Conservation (phyloP, 352 stramenopile genomes). For the Globisporangium emineosum region DNA sequence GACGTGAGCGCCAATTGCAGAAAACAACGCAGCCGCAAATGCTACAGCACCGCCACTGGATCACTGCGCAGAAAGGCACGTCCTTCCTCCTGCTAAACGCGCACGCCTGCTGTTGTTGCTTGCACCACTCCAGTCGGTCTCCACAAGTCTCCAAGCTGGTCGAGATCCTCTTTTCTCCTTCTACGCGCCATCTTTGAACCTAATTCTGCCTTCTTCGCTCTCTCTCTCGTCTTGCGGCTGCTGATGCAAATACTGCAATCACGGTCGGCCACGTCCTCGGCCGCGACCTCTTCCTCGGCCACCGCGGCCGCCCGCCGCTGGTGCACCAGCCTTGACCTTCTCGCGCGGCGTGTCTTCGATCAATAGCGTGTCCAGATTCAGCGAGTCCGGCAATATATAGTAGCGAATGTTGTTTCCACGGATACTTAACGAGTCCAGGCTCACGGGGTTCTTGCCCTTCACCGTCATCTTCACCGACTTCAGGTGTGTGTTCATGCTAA, state of each 20-base stretch:
- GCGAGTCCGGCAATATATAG: slow-evolving; percentile 92
- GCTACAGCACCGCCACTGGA: background rate
- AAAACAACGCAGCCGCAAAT: background rate
- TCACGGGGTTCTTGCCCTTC: slow-evolving; percentile 97
- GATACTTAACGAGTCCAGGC: slow-evolving; percentile 96
- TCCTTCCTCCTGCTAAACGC: background rate
- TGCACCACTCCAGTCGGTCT: background rate
- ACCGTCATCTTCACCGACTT: slow-evolving; percentile 98
- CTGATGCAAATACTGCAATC: slow-evolving; percentile 3
- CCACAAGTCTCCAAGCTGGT: background rate
- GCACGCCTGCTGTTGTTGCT: background rate
- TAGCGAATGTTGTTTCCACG: slow-evolving; percentile 98
- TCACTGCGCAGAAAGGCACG: background rate
- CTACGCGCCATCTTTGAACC: background rate
- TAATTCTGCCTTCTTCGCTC: background rate
- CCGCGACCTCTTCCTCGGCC: slow-evolving; percentile 79
- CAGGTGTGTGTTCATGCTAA: slow-evolving; percentile 99
- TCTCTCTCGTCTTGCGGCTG: background rate
- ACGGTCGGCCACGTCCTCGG: slow-evolving; percentile 40
- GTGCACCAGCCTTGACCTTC: slow-evolving; percentile 79
- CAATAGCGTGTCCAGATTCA: slow-evolving; percentile 98
- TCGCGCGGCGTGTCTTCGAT: slow-evolving; percentile 98
- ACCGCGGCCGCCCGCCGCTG: slow-evolving; percentile 61
- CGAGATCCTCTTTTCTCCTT: slow-evolving; percentile 1
- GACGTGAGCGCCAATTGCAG: background rate